Base-by-base conservation (phyloP, 805 yeast genomes). In the Yarrowia porcina region DNA sequence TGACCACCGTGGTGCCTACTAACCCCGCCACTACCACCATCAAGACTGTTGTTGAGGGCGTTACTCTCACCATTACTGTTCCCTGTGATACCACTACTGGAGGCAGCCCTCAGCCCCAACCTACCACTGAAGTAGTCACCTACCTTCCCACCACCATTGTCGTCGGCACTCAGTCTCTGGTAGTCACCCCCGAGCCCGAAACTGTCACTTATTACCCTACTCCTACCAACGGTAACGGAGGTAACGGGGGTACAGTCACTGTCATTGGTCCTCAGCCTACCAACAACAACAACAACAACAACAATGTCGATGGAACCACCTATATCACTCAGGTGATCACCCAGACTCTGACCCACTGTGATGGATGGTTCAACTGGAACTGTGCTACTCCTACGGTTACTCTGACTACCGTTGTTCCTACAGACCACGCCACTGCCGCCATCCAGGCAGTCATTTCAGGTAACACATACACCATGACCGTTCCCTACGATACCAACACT, bases 1-100 rank as follows among this genome's bases (percentile, higher is more conserved):
- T 56, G 9, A 56, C 61, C 39, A 56, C 61, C 28, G 49, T 56
- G 4, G 61, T 56, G 20, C 61, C 61, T 17, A 39, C 61, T 11
- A 56, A 56, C 49, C 49, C 47, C 11, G 49, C 49, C 39, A 39
- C 45, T 17, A 56, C 61, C 28, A 21, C 28, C 28, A 56, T 39
- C 23, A 6, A 28, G 36, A 56, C 61, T 4, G 61, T 56, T 11
- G 27, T 39, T 3, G 49, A 56, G 61, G 61, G 49, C n/a, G 39
- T 28, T 30, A 56, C 61, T 1, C 21, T 56, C 13, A 41, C 49
- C 17, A 39, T 56, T 9, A 56, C 61, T 7, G 61, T 56, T 21
- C 61, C 61, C 12, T 56, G 61, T 10, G 61, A 56, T 28, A 52
- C 59, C 45, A 41, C 45, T 13, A 25, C 57, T 15, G 36, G n/a